Evolutionary conservation across 371 early-diverging fungal genomes (phyloP), one percentile per base, ranked within the genome.

Genomic region (Circinella minor): DNA sequence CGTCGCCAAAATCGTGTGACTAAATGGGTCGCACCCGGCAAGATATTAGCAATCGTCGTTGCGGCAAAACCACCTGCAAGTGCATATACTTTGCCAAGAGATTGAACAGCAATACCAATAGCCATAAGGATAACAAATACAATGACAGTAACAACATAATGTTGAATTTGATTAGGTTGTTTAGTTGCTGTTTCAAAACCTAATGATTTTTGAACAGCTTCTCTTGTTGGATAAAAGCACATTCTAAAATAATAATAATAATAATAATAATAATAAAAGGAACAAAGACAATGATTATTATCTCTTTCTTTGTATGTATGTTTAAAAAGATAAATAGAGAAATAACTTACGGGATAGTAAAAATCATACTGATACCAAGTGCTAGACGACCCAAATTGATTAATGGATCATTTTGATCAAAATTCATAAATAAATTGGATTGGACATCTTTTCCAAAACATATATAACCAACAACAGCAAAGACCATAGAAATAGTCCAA

Each of bases 401-500:
- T 37, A 85, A 55, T 17, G 67, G 67, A 65, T 89, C 87, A 48
- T 85, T 80, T 4, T 71, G 65, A 13, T 85, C 81, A 71, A 89
- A 89, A 37, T 80, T 85, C 67, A 83, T 82, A 65, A 89, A 87
- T 49, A 89, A 73, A 55, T 87, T 89, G 48, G 85, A 81, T 61
- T 79, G 62, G 9, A 85, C 85, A 60, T 87, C 83, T 39, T 77
- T 66, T 36, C 89, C 87, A 70, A 89, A 89, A 34, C 80, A 74
- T 11, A 88, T 59, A 64, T 85, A 89, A 9, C 89, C 89, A 63
- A 86, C 74, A 49, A 84, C 71, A 15, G 86, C 89, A 79, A 89
- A 86, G 14, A 77, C 70, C 55, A 89, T 83, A 3, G 89, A 88
- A 38, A 86, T 76, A 3, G 74, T 15, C 89, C 87, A 86, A 36